These are phyloP conservation scores for Neurospora tetraspora DNA, from an alignment of 495 filamentous ascomycete genomes.

Conservation along the genomic window DNA sequence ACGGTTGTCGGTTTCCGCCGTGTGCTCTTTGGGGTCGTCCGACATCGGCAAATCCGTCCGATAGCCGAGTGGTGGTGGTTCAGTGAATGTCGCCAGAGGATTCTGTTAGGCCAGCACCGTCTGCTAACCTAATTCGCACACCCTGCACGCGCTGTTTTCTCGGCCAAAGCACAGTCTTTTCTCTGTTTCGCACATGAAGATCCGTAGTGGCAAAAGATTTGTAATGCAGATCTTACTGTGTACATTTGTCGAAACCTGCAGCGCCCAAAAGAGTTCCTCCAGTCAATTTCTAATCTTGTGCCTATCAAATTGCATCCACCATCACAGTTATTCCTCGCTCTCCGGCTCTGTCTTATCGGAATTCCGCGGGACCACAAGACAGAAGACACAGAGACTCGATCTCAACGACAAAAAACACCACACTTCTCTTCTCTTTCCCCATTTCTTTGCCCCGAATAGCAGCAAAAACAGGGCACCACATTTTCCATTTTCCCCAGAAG, in stretches of 20 bases:
- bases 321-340: conserved; percentile 3
- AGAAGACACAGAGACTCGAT: neutral
- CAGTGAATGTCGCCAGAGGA: neutral
- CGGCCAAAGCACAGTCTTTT: neutral
- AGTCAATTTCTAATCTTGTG: neutral
- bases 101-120: neutral
- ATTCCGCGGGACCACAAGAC: no score
- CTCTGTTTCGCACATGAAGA: neutral
- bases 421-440: neutral
- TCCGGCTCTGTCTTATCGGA: neutral
- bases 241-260: conserved; percentile 6
- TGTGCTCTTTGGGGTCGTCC: neutral
- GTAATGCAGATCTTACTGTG: conserved; percentile 14
- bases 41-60: neutral
- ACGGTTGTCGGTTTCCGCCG: neutral
- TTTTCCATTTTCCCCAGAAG: neutral
- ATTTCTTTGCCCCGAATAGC: neutral
- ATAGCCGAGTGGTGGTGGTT: neutral
- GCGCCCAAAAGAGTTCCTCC: neutral
- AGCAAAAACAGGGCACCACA: neutral
- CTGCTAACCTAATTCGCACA: neutral
- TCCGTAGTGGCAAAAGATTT: conserved; percentile 14
- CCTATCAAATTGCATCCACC: conserved; percentile 5
- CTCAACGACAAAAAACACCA: neutral
- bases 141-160: neutral